Evolutionary conservation across 2,329 filamentous ascomycete genomes (phyloP), one percentile per base, ranked within the genome.

Genomic region (Diaporthe ampelina): DNA sequence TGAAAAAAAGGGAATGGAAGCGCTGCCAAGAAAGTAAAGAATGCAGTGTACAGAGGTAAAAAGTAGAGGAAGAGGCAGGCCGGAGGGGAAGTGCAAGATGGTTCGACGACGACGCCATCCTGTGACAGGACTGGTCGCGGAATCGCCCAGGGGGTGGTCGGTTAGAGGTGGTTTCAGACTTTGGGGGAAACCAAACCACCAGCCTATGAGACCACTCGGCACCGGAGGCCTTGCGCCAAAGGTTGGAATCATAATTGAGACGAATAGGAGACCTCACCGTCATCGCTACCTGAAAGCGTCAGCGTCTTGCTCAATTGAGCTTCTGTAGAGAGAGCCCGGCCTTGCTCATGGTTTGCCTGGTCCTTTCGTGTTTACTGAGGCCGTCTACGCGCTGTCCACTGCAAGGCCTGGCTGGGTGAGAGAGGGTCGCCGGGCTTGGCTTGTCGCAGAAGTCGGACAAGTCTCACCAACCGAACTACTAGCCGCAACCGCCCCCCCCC

Each of bases 81-180:
- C 35, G 57, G 37, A 52, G 63, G 57, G 35, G 40, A 50, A 61
- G 70, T 56, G 43, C 63, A n/a, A 52, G 21, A 40, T 67, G 58
- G 70, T 52, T 68, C 37, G 37, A 40, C 56, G 70, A 56, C 15
- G 54, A 59, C 40, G 63, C 57, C 19, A 63, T 56, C 56, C 70
- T 75, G 73, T 58, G 73, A 75, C 73, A 56, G 37, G 50, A 69
- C 52, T 70, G 45, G 70, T 75, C 63, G 70, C 73, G 69, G 61
- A 73, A 19, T 63, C 32, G 35, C 48, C 63, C 63, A 73, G 73
- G 73, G 73, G 73, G 21, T 10, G 43, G 61, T 67, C 61, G 70
- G 73, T 73, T 35, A 70, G 35, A 40, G 29, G 61, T 57, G 70
- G 73, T 75, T 75, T 75, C 73, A 75, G 73, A 67, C 73, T 73